Percentiles rank a stretch among this genome's conserved stretches.
Conservation (phyloP, 2,329 filamentous ascomycete species). For the Emydomyces testavorans region DNA sequence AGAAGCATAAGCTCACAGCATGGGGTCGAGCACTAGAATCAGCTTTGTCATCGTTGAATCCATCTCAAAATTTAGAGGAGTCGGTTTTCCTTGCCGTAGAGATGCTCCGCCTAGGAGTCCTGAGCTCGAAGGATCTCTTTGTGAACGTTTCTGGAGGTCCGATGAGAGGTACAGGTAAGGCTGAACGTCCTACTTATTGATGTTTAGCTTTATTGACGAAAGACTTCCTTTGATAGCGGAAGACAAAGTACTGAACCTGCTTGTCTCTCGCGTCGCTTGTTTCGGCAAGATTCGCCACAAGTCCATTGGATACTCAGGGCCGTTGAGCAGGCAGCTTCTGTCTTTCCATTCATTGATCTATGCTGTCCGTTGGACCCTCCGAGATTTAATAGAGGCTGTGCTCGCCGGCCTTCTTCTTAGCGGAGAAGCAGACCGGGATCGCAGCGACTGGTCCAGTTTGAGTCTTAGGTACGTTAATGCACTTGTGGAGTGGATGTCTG, state of each 20-base stretch:
- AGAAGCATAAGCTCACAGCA: slow-evolving; percentile 62
- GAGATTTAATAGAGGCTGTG: slow-evolving; percentile 75
- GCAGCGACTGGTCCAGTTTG: slow-evolving; percentile 56
- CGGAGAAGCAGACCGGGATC: slow-evolving; percentile 62
- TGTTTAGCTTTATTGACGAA: background rate
- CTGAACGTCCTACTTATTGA: background rate
- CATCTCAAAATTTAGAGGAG: slow-evolving; percentile 54
- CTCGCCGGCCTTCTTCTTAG: slow-evolving; percentile 69
- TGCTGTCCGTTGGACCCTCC: slow-evolving; percentile 63
- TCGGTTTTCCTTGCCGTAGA: slow-evolving; percentile 75
- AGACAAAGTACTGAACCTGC: slow-evolving; percentile 64
- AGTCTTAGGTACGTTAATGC: slow-evolving; percentile 48
- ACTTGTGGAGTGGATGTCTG: background rate
- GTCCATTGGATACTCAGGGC: slow-evolving; percentile 82
- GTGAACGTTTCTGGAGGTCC: slow-evolving; percentile 46
- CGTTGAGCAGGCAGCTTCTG: slow-evolving; percentile 78
- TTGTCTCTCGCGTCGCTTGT: slow-evolving; percentile 78
- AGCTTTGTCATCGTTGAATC: slow-evolving; percentile 53
- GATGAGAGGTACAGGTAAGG: slow-evolving; percentile 44
- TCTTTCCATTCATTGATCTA: slow-evolving; percentile 75
- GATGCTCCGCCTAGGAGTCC: slow-evolving; percentile 63
- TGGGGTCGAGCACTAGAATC: slow-evolving; percentile 74
- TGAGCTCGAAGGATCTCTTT: slow-evolving; percentile 60
- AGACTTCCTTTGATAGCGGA: slow-evolving; percentile 44
- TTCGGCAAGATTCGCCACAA: slow-evolving; percentile 72